Conservation (phyloP, 2,329 filamentous ascomycete species). For the Cladosporium sp. region DNA sequence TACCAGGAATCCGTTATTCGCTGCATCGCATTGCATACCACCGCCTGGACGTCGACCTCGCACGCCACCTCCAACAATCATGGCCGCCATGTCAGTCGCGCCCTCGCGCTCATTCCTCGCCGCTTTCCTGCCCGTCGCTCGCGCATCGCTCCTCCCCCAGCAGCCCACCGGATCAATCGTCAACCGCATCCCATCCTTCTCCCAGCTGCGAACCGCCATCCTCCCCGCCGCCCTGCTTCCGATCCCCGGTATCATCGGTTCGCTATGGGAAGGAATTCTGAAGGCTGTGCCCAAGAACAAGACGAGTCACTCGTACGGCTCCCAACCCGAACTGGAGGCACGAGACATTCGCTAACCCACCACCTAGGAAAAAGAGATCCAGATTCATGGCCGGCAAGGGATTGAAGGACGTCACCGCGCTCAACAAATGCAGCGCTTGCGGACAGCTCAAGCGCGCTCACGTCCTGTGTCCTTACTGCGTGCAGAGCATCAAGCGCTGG, state of each 20-base stretch:
- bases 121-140: conserved; percentile 52
- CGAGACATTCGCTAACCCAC: conserved; percentile 1
- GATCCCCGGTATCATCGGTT: conserved; percentile 67
- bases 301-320: conserved; percentile 73
- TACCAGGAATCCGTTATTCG: background rate
- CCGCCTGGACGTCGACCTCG: no score
- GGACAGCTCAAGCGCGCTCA: conserved; percentile 86
- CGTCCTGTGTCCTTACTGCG: conserved; percentile 81
- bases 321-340: background rate
- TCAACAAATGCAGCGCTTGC: conserved; percentile 88
- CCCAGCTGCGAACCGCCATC: conserved; percentile 47
- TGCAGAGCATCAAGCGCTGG: conserved; percentile 54
- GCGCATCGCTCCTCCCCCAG: conserved; percentile 37
- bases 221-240: conserved; percentile 57
- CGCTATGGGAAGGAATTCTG: conserved; percentile 89
- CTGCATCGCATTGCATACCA: background rate
- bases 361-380: conserved; percentile 68
- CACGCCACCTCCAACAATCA: conserved; percentile 16
- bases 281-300: conserved; percentile 98
- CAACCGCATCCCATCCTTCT: conserved; percentile 39
- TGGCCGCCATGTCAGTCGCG: conserved; percentile 36
- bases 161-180: conserved; percentile 41
- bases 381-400: conserved; percentile 95
- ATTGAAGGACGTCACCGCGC: conserved; percentile 78
- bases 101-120: conserved; percentile 40